These are phyloP conservation scores for Aspergillus sp. DNA, from an alignment of 2,329 filamentous ascomycete species.

Conservation along the genomic window DNA sequence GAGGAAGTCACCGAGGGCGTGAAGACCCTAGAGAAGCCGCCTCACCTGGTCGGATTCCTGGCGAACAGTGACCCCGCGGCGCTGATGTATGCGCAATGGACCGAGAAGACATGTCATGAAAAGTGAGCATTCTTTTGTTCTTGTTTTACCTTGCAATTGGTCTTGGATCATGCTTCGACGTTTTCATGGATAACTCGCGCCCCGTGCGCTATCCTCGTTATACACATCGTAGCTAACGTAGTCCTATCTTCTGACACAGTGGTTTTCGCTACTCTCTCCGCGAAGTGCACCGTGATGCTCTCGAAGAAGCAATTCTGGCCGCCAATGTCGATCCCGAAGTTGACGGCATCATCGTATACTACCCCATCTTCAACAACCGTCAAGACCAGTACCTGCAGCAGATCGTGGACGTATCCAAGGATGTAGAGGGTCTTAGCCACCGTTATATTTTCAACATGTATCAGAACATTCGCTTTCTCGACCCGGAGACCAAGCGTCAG, in stretches of 20 bases:
- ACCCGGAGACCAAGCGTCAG: constrained; percentile 63
- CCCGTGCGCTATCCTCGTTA: not conserved
- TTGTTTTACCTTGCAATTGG: constrained; percentile 2
- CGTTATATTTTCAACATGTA: constrained; percentile 99
- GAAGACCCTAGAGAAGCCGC: constrained; percentile 68
- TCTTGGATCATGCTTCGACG: constrained; percentile 16
- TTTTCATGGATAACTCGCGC: not conserved
- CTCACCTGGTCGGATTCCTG: constrained; percentile 85
- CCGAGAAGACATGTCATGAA: constrained; percentile 91
- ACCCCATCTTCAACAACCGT: constrained; percentile 88
- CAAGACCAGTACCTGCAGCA: constrained; percentile 97
- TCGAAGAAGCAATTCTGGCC: constrained; percentile 83
- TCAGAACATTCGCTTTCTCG: constrained; percentile 93
- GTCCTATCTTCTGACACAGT: constrained; percentile 47
- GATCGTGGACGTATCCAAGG: constrained; percentile 84
- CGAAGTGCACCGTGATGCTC: constrained; percentile 77
- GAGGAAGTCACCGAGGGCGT: constrained; percentile 75
- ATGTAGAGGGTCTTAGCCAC: constrained; percentile 93
- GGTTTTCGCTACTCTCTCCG: constrained; percentile 88
- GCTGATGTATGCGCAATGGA: constrained; percentile 94
- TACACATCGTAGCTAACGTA: constrained; percentile 22
- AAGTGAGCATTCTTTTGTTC: constrained; percentile 65
- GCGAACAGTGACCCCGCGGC: constrained; percentile 90
- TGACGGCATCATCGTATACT: constrained; percentile 96
- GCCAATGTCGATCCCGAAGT: constrained; percentile 77